A percentile compares a stretch with the other conserved stretches of the same genome.
These are phyloP conservation scores for Helenozyma rhizophorensis DNA, from an alignment of 805 yeast species.

Conservation along the genomic window DNA sequence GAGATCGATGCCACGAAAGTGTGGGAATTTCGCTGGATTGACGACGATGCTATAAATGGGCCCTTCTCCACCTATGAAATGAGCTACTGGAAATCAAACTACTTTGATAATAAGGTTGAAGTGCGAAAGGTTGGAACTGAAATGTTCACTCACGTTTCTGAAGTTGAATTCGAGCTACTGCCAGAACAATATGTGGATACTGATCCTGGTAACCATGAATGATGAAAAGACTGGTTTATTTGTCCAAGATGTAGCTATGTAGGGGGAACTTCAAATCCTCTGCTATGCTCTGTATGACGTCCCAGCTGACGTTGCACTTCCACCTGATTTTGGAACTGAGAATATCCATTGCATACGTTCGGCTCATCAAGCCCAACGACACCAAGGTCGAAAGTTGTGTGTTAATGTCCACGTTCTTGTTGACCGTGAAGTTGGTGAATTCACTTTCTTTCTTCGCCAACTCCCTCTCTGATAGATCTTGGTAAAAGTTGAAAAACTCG, in stretches of 20 bases:
- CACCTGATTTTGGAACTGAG: slow-evolving; percentile 69
- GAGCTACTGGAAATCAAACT: slow-evolving; percentile 48
- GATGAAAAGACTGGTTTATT: too few relatives aligned
- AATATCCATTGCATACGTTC: slow-evolving; percentile 44
- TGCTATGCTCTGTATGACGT: slow-evolving; percentile 55
- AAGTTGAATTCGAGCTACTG: slow-evolving; percentile 17
- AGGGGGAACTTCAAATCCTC: slow-evolving; percentile 63
- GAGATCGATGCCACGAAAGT: slow-evolving; percentile 16
- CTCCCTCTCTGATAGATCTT: slow-evolving; percentile 33
- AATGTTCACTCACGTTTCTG: slow-evolving; percentile 21
- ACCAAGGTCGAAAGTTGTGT: slow-evolving; percentile 57
- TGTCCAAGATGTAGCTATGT: slow-evolving; percentile 51
- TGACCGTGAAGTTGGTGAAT: slow-evolving; percentile 31
- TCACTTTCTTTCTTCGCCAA: slow-evolving; percentile 28
- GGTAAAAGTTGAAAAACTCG: slow-evolving; percentile 20
- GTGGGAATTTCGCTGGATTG: slow-evolving; percentile 51
- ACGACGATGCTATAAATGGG: slow-evolving; percentile 37
- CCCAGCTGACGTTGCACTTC: slow-evolving; percentile 75
- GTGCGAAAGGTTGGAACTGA: slow-evolving; percentile 32
- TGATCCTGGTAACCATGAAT: too few relatives aligned
- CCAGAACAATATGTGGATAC: too few relatives aligned
- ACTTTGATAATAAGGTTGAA: slow-evolving; percentile 44
- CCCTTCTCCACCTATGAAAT: slow-evolving; percentile 50
- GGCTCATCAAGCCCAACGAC: slow-evolving; percentile 48
- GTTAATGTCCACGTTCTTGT: slow-evolving; percentile 44